Base-by-base conservation (phyloP, 2,329 filamentous ascomycete species). In the Hirsutella thompsonii region DNA sequence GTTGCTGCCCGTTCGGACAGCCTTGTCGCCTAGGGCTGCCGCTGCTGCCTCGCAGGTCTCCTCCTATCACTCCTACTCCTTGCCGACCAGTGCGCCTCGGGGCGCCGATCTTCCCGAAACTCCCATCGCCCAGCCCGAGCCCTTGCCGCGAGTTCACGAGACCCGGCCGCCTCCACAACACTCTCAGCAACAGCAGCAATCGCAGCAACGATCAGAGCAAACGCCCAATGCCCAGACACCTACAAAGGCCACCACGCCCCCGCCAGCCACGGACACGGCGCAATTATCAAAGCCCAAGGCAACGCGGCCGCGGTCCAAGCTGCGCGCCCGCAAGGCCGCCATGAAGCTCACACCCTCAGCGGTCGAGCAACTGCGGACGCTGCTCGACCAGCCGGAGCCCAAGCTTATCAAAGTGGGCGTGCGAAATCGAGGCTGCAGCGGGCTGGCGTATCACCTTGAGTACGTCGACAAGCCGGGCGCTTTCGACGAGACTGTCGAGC, bases 351-450 rank as follows among this genome's bases (percentile, higher is more conserved):
- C 89, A 0, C 75, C 84, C 0, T 67, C 79, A 1, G 92, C 92
- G 0, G 81, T 94, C 3, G 69, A 79, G 37, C 88, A 94, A 53
- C 70, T 98, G 28, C 77, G 77, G 43, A 70, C 73, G 16, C 65
- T 98, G 30, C 73, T 95, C 6, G 77, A 89, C 46, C 81, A 88
- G 53, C 92, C 92, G 0, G 79, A 92, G 20, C 88, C 89, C 2
- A 94, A 94, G 65, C 72, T 94, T 49, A 94, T 98, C 59, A 81
- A 92, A 52, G 85, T 98, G 5, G 89, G 92, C 11, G 92, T 96
- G 46, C 87, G 83, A 61, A 95, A 94, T 62, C 76, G 87, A 49
- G 92, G 92, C 9, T 98, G 92, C 63, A 95, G 88, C 40, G 92
- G 92, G 14, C 67, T 96, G 49, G 83, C 89, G 26, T 98, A 98